Base-by-base conservation (phyloP, 176 grass and related monocot species). In the Phoenix roebelenii region DNA sequence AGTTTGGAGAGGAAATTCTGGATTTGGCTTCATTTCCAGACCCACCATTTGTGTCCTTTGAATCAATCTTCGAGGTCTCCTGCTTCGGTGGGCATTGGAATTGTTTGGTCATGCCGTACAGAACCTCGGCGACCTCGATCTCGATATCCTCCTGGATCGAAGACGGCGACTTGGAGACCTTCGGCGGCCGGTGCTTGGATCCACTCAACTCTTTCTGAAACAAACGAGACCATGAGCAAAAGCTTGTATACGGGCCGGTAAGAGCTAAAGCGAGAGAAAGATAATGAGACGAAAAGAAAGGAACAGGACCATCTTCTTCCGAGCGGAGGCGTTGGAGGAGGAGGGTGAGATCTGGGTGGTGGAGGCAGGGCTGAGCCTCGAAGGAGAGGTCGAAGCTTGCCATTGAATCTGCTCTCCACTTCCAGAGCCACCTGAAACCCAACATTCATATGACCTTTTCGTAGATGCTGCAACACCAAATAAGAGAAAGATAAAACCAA, bases 61-160 rank as follows among this genome's bases (percentile, higher is more conserved):
- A 32, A 22, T 92, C 93, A 5, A 71, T 51, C 71, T 92, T 93
- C 67, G 80, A 65, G 53, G 67, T 79, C 23, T 85, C 77, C 77
- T 80, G 87, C 76, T 83, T 83, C 15, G 79, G 69, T 18, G 69
- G 79, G 20, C 56, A 71, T 1, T 77, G 79, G 64, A 93, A 89
- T 76, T 98, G 94, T 77, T 82, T 73, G 3, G 87, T 98, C 3
- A 98, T 76, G 20, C 93, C 93, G 17, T 89, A 98, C 25, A 98
- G 79, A 32, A 98, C 94, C 85, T 98, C 94, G 14, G 94, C 94
- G 14, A 98, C 88, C 88, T 98, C 94, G 56, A 98, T 68, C 51
- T 68, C 65, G 52, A 68, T 98, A 67, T 98, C 94, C 67, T 98
- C 94, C 24, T 86, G 94, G 5, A 92, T 81, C 64, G 88, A 98